Evolutionary conservation across 345 rosid species (phyloP).

Genomic region (Melastoma malabathricum): DNA sequence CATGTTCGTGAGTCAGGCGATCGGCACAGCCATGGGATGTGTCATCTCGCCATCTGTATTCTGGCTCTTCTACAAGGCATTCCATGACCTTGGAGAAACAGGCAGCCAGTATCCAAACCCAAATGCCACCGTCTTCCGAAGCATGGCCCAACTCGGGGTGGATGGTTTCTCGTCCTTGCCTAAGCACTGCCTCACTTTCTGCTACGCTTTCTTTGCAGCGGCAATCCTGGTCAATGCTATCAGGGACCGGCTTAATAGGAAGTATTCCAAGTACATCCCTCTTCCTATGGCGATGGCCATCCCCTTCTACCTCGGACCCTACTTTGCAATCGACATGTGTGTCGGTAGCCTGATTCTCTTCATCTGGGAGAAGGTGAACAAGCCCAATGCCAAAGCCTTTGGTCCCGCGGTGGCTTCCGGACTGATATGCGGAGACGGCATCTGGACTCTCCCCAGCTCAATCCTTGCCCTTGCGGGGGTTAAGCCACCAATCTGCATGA

Average conservation of each 20-base stretch:
- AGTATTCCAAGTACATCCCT: conserved; percentile 15
- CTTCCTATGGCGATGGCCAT: conserved; percentile 35
- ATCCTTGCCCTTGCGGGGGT: conserved; percentile 6
- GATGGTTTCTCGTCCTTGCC: conserved; percentile 14
- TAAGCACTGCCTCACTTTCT: conserved; percentile 15
- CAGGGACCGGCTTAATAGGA: conserved; percentile 7
- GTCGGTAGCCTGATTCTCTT: conserved; percentile 21
- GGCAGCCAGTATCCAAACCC: conserved; percentile 6
- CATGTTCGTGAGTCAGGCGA: conserved; percentile 19
- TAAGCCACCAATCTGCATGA: conserved; percentile 10
- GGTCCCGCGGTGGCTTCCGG: conserved; percentile 8
- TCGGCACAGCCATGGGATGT: conserved; percentile 23
- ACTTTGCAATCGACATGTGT: conserved; percentile 37
- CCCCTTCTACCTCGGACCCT: conserved; percentile 27
- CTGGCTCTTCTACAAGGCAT: conserved; percentile 22
- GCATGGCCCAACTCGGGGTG: conserved; percentile 11
- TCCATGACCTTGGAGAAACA: conserved; percentile 6
- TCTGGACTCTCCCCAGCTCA: conserved; percentile 11
- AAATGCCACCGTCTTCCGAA: conserved; percentile 3
- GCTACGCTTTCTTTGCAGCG: conserved; percentile 23
- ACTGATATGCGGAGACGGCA: conserved; percentile 9
- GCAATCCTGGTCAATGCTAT: conserved; percentile 18
- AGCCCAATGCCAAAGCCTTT: not conserved
- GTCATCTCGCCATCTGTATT: conserved; percentile 12
- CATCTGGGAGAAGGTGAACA: conserved; percentile 16